phyloP scores from a whole-genome alignment of 176 grass and related monocot species.

The Chloris gayana region DNA sequence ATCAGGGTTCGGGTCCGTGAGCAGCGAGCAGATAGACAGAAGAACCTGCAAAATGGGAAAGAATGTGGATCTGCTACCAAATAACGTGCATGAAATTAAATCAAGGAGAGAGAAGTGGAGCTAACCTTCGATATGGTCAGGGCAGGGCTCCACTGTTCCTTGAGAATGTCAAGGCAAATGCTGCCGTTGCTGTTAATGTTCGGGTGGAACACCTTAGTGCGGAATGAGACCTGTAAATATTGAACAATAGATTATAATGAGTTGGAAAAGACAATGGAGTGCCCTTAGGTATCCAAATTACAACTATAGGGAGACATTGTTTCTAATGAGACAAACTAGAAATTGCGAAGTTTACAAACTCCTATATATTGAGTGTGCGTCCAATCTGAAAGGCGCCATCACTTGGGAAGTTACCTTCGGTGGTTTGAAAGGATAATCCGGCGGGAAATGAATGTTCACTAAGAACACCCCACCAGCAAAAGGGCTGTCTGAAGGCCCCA shows the following conservation, averaged over 20 bases:
- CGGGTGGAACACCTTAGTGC: conserved; percentile 93
- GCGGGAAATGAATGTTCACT: conserved; percentile 91
- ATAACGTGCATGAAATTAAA: not conserved
- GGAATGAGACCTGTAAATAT: conserved; percentile 70
- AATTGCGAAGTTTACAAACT: not conserved
- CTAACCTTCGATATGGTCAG: conserved; percentile 84
- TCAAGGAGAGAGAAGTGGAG: not conserved
- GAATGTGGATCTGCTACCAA: not conserved
- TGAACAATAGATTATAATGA: conserved; percentile 1
- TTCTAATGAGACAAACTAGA: not conserved
- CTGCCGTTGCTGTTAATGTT: conserved; percentile 90
- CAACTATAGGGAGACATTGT: not conserved
- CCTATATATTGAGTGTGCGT: too few species aligned
- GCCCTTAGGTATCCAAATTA: not conserved
- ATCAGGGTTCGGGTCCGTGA: conserved; percentile 84
- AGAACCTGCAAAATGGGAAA: conserved; percentile 53
- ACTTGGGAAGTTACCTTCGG: conserved; percentile 62
- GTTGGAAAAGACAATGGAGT: not conserved
- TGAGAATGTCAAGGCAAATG: conserved; percentile 91
- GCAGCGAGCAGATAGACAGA: conserved; percentile 75
- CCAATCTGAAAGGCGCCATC: too few species aligned
- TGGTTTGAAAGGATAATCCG: conserved; percentile 93
- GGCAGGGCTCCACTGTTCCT: conserved; percentile 93
- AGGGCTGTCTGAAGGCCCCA: conserved; percentile 82
- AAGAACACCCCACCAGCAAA: conserved; percentile 91